Base-by-base conservation (phyloP, 768 basidiomycete species). In the Lactifluus rugatus region DNA sequence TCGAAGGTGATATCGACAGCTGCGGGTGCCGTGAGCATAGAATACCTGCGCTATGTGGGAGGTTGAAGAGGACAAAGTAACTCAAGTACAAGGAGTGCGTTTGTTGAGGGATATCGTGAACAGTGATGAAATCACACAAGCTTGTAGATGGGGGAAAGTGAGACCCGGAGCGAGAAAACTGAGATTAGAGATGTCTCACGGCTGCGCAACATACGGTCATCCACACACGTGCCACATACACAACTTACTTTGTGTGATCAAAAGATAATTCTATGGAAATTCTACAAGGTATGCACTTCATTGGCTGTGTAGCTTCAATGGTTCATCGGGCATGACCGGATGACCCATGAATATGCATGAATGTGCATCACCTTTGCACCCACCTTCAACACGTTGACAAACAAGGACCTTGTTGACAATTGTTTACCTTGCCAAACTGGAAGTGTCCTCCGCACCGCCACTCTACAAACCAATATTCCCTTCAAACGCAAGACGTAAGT, bases 1-100 rank as follows among this genome's bases (percentile, higher is more conserved):
- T 86, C 85, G 70, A 84, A 84, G 54, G 76, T 71, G 66, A 84
- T 70, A 67, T 84, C 83, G 63, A 84, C 71, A 62, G 81, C 53
- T 64, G 52, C 81, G 70, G 62, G 79, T 76, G 62, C 61, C 55
- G 84, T 79, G 56, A 84, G 75, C 83, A 85, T 85, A 48, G 55
- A 58, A 48, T 47, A 21, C 46, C 17, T 13, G 49, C n/a, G 39
- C 10, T 25, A 36, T 11, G 47, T 34, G 34, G 28, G 47, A 44
- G 53, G 60, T 26, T 53, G 54, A 26, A 32, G 26, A 32, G 28
- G 44, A 31, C 14, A 7, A 42, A 45, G 19, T n/a, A 32, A 48
- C 28, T 26, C 32, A 14, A 39, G 19, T 19, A 11, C 19, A 28
- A 14, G 9, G 31, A 31, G 34, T 6, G 23, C 16, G 32, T 37